Conservation (phyloP, 768 basidiomycete genomes). For the Lactarius deliciosus region DNA sequence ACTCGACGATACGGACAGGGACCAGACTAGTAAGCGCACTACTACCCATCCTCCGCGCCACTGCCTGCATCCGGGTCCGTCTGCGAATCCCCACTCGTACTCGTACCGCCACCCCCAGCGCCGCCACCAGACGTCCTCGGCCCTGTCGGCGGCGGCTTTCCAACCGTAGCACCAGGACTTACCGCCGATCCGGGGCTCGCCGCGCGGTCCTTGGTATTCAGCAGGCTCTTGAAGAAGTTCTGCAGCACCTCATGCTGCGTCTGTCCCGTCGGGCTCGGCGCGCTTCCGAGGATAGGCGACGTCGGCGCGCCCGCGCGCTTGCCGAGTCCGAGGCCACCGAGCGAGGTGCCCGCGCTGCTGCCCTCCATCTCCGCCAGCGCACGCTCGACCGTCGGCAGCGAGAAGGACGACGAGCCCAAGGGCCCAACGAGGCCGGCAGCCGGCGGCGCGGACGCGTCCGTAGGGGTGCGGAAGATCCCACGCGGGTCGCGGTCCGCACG, state of each 20-base stretch:
- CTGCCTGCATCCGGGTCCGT: constrained; percentile 16
- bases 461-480: constrained; percentile 77
- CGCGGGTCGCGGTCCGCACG: constrained; percentile 90
- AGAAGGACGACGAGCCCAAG: constrained; percentile 83
- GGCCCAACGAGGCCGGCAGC: constrained; percentile 88
- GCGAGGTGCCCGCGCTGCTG: constrained; percentile 38
- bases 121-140: constrained; percentile 12
- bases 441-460: constrained; percentile 52
- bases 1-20: neutral
- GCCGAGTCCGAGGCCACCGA: constrained; percentile 22
- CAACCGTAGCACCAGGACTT: constrained; percentile 35
- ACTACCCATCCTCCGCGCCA: constrained; percentile 13
- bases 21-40: neutral
- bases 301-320: constrained; percentile 29
- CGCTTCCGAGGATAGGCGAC: constrained; percentile 35
- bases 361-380: constrained; percentile 88
- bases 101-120: constrained; percentile 1
- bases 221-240: constrained; percentile 82
- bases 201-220: constrained; percentile 65
- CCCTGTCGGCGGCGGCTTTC: constrained; percentile 9
- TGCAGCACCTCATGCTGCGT: constrained; percentile 82
- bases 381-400: constrained; percentile 82
- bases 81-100: constrained; percentile 1
- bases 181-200: constrained; percentile 38
- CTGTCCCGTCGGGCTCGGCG: constrained; percentile 51